These are phyloP conservation scores for Periconia sp. DNA, from an alignment of 2,329 filamentous ascomycete species.

Conservation along the genomic window DNA sequence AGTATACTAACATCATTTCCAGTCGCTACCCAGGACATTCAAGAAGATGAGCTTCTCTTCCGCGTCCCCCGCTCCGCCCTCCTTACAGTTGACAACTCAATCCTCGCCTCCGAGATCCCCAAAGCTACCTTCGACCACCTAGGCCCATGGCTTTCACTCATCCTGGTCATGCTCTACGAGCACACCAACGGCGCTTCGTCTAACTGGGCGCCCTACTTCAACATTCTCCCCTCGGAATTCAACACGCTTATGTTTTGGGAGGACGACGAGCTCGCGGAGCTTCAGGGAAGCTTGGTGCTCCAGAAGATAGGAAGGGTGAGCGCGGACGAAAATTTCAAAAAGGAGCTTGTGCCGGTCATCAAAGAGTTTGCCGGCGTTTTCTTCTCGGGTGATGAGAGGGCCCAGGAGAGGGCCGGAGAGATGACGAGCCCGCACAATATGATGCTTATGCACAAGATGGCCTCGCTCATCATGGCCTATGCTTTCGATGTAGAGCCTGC, in stretches of 20 bases:
- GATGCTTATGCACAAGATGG: constrained; percentile 73
- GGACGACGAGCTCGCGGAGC: constrained; percentile 65
- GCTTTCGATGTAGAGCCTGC: constrained; percentile 75
- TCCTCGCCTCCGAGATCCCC: constrained; percentile 59
- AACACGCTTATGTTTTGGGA: constrained; percentile 92
- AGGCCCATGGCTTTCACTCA: constrained; percentile 59
- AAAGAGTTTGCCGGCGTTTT: constrained; percentile 41
- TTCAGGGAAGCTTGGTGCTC: constrained; percentile 77
- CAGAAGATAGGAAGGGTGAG: constrained; percentile 73
- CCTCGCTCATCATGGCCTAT: constrained; percentile 88
- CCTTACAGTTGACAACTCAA: constrained; percentile 72
- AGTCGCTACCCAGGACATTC: constrained; percentile 73
- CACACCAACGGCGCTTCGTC: constrained; percentile 61
- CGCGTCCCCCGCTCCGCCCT: constrained; percentile 73
- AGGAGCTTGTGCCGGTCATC: constrained; percentile 58
- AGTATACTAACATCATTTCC: constrained; percentile 14
- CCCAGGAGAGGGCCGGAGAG: constrained; percentile 39
- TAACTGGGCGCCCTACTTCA: constrained; percentile 76
- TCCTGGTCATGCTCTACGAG: constrained; percentile 82
- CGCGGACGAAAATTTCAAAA: constrained; percentile 70
- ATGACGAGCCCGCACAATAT: constrained; percentile 53
- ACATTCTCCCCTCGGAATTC: constrained; percentile 70
- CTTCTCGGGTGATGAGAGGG: constrained; percentile 40
- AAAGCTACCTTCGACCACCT: constrained; percentile 36
- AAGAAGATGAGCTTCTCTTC: constrained; percentile 76